Percentiles rank a stretch among this genome's conserved stretches.
phyloP scores from a whole-genome alignment of 306 rosid species.

The Sechiopsis laciniata region DNA sequence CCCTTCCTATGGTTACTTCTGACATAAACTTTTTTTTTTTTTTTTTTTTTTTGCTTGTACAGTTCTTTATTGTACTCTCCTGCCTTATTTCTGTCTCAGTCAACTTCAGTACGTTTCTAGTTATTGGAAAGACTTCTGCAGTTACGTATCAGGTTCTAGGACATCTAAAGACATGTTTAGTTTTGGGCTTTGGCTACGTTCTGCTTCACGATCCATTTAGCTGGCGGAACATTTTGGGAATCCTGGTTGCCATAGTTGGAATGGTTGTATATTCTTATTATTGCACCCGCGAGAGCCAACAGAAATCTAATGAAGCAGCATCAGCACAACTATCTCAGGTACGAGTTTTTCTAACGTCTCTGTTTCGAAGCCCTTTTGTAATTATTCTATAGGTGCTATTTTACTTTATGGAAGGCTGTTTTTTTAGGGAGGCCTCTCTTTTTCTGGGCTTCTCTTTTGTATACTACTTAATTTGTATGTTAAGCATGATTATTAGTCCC shows the following conservation, averaged over 20 bases:
- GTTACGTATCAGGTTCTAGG: constrained; percentile 98
- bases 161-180: constrained; percentile 92
- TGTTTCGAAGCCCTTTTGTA: too few species aligned
- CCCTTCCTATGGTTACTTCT: constrained; percentile 1
- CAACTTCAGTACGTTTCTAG: constrained; percentile 92
- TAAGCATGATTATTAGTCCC: too few species aligned
- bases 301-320: constrained; percentile 45
- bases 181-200: constrained; percentile 77
- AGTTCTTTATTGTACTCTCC: constrained; percentile 76
- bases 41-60: constrained; percentile 23
- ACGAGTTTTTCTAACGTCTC: neutral
- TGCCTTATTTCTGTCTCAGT: constrained; percentile 93
- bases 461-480: too few species aligned
- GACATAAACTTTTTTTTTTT: constrained; percentile 8
- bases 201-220: constrained; percentile 82
- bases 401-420: too few species aligned
- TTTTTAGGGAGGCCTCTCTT: too few species aligned
- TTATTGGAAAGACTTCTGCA: constrained; percentile 91
- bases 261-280: constrained; percentile 80
- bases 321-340: constrained; percentile 21
- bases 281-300: constrained; percentile 70
- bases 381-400: too few species aligned
- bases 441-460: too few species aligned
- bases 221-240: constrained; percentile 90
- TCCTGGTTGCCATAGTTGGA: constrained; percentile 67